These are phyloP conservation scores for Salicornia ramosissima DNA, from an alignment of 148 eudicot genomes.

Conservation along the genomic window DNA sequence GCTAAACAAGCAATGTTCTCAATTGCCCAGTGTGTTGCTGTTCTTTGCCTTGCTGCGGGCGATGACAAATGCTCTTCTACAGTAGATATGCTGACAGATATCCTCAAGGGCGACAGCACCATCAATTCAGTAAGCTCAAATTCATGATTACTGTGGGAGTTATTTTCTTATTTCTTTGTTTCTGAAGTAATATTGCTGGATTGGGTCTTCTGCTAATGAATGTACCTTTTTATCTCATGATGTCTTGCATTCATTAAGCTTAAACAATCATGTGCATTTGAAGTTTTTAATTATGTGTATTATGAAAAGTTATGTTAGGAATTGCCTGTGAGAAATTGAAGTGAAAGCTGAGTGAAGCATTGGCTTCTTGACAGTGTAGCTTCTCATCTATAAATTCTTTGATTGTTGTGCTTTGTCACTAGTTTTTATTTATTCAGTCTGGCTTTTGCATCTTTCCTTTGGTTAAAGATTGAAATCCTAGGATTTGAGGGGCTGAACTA, in stretches of 20 bases:
- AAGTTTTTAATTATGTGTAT: not conserved
- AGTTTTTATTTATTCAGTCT: not conserved
- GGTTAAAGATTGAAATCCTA: not conserved
- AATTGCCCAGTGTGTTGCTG: constrained; percentile 96
- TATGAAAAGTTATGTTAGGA: not conserved
- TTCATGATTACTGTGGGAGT: not conserved
- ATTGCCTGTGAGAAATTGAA: not conserved
- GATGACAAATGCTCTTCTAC: constrained; percentile 74
- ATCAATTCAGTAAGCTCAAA: constrained; percentile 57
- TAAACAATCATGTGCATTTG: not conserved
- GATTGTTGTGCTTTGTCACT: not conserved
- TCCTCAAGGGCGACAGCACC: constrained; percentile 65
- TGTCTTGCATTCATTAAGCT: not conserved
- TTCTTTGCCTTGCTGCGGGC: constrained; percentile 97
- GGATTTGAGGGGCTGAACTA: not conserved
- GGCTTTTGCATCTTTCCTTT: not conserved
- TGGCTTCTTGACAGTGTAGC: not conserved
- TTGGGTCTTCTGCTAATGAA: not conserved
- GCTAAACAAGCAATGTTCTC: constrained; percentile 96
- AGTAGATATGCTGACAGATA: constrained; percentile 77
- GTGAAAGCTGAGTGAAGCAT: not conserved
- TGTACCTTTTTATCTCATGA: not conserved
- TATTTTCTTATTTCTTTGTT: not conserved
- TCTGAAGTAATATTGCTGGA: not conserved
- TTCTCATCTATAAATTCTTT: not conserved